These are phyloP conservation scores for Paramecium octaurelia DNA, from an alignment of 73 alveolate genomes.

Conservation along the genomic window DNA sequence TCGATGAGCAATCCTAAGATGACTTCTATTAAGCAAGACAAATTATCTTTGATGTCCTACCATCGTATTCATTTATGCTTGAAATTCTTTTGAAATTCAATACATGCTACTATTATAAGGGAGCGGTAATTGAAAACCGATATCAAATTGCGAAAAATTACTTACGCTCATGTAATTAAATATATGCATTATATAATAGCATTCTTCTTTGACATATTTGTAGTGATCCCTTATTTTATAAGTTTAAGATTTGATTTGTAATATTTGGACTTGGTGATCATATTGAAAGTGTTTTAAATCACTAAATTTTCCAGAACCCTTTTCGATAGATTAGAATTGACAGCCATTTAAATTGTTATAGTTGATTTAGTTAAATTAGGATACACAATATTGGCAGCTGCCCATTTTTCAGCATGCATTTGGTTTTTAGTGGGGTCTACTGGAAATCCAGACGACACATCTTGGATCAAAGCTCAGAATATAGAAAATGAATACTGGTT, in stretches of 20 bases:
- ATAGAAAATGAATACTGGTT: neutral
- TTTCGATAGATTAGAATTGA: constrained; percentile 12
- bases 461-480: neutral
- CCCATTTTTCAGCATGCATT: constrained; percentile 37
- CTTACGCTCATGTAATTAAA: neutral
- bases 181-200: neutral
- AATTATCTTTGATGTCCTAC: neutral
- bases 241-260: constrained; percentile 1
- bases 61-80: constrained; percentile 3
- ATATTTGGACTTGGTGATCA: neutral
- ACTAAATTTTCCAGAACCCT: neutral
- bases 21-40: neutral
- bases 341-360: neutral
- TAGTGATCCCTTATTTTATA: neutral
- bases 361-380: constrained; percentile 10
- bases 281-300: constrained; percentile 11
- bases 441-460: neutral
- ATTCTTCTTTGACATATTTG: constrained; percentile 33
- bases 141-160: constrained; percentile 1
- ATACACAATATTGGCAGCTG: constrained; percentile 8
- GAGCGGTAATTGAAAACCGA: neutral
- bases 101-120: constrained; percentile 33
- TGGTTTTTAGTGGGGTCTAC: constrained; percentile 41
- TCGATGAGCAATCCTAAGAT: neutral
- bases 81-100: constrained; percentile 10